These are phyloP conservation scores for Dictyostelium firmibasis DNA, from an alignment of 78 protist genomes.

Conservation along the genomic window DNA sequence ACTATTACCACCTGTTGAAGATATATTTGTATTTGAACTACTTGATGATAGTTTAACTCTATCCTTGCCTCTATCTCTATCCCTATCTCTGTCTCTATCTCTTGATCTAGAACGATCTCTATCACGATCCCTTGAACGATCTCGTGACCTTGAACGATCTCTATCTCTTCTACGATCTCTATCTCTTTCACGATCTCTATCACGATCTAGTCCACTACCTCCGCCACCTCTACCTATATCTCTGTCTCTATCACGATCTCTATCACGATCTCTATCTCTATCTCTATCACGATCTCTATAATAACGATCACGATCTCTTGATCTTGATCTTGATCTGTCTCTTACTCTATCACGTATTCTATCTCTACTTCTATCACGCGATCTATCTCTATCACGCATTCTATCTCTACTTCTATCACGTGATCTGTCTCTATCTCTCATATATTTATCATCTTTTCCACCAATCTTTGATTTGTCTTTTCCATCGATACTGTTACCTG, in stretches of 20 bases:
- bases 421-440: conserved; percentile 9
- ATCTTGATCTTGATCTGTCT: neutral
- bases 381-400: conserved; percentile 8
- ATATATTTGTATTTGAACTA: neutral
- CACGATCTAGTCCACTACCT: neutral
- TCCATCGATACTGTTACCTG: neutral
- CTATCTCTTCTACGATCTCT: conserved; percentile 29
- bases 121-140: conserved; percentile 8
- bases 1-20: neutral
- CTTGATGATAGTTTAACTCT: conserved; percentile 10
- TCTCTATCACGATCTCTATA: neutral
- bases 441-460: neutral
- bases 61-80: neutral
- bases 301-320: conserved; percentile 17
- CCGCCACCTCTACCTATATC: neutral
- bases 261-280: neutral
- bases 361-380: conserved; percentile 5
- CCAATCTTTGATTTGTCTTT: neutral
- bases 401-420: conserved; percentile 22
- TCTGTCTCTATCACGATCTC: neutral
- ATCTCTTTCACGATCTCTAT: neutral
- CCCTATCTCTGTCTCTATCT: neutral
- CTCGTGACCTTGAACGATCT: conserved; percentile 26
- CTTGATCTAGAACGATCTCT: neutral
- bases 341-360: neutral